Conservation (phyloP, 2,329 filamentous ascomycete genomes). For the Amphichorda felina region DNA sequence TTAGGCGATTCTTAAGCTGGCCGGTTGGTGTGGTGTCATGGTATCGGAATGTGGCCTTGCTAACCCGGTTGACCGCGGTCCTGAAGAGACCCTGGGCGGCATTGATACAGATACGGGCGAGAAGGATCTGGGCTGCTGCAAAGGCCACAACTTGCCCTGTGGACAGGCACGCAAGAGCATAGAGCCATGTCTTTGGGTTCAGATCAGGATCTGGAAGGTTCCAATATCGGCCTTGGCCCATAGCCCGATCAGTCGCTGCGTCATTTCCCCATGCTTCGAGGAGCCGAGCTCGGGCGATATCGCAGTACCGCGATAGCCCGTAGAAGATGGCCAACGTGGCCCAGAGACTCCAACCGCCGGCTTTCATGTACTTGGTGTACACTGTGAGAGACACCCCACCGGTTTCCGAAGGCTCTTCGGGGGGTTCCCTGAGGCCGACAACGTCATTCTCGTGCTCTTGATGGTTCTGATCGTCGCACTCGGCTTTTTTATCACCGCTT, state of each 20-base stretch:
- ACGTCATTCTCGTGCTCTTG: constrained; percentile 18
- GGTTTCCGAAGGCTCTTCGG: constrained; percentile 26
- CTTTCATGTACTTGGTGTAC: constrained; percentile 78
- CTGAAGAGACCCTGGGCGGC: constrained; percentile 68
- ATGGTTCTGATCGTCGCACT: constrained; percentile 11
- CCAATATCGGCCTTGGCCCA: constrained; percentile 10
- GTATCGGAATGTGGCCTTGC: constrained; percentile 74
- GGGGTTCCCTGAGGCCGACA: constrained; percentile 11
- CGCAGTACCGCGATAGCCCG: constrained; percentile 47
- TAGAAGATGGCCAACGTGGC: constrained; percentile 49
- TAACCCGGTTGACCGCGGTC: constrained; percentile 60
- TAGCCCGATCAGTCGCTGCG: constrained; percentile 7
- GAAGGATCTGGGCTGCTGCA: constrained; percentile 50
- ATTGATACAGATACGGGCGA: constrained; percentile 68
- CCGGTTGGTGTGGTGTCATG: constrained; percentile 87
- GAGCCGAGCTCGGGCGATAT: constrained; percentile 64
- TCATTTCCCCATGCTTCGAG: constrained; percentile 78
- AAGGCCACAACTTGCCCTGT: constrained; percentile 46
- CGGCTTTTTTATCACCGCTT: constrained; percentile 7
- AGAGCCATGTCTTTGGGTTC: constrained; percentile 63
- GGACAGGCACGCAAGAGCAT: constrained; percentile 57
- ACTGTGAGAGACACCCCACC: constrained; percentile 65
- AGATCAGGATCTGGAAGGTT: constrained; percentile 48
- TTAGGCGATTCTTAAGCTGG: constrained; percentile 83
- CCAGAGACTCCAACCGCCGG: constrained; percentile 70